Base-by-base conservation (phyloP, 139 green algal species). In the Micractinium sp. region DNA sequence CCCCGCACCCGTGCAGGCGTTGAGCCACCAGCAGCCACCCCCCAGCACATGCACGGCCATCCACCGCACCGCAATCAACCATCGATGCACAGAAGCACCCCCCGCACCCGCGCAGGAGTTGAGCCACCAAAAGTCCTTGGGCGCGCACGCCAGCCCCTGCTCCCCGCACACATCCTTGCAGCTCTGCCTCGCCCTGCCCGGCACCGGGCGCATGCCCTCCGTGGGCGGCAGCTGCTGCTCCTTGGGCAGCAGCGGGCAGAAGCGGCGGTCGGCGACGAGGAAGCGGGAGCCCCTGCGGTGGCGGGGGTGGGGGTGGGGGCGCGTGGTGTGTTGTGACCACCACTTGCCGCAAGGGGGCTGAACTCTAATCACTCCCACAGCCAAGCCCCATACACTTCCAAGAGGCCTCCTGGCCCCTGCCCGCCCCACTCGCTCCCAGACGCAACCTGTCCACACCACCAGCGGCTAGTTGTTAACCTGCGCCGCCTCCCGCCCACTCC, bases 51-150 rank as follows among this genome's bases (percentile, higher is more conserved):
- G 29, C 27, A 1, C 22, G 36, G 41, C 78, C 75, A 47, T 5
- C n/a, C 35, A 33, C 31, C 15, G 2, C 15, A 14, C 41, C 79
- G 1, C 79, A 35, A 53, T 29, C 0, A 74, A 15, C 47, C 29
- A 33, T 38, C 35, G 7, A 41, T 38, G 16, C 23, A 12, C 82
- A 39, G 16, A 25, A 14, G n/a, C 84, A 27, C 27, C n/a, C 41
- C 66, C 31, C 19, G 5, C 60, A 90, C 80, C 87, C 38, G 92
- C 84, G 71, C 92, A 94, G 41, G 53, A 88, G 78, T 94, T 94
- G 35, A 94, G 82, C 36, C 90, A 94, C 90, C 90, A 93, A 67
- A 94, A 92, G 77, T 94, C 88, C 18, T 73, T 25, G n/a, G 63
- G 20, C 13, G 39, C 36, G 90, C 92, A 94, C 5, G 73, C 27